Conservation (phyloP, 2,329 filamentous ascomycete genomes). For the Fusarium duplospermum region DNA sequence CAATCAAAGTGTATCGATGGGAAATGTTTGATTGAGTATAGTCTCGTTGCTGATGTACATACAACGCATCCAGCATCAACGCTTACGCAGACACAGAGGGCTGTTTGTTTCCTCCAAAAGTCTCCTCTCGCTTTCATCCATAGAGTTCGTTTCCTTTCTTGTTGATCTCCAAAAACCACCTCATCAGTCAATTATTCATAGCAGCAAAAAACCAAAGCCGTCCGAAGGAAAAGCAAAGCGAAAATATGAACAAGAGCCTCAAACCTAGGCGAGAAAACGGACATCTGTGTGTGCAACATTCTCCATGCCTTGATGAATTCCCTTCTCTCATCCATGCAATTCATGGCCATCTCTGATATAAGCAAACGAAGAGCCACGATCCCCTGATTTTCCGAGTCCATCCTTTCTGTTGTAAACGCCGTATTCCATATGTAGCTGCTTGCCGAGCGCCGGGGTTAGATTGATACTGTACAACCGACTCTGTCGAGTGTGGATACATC, state of each 20-base stretch:
- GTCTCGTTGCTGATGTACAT: constrained; percentile 12
- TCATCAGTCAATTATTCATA: constrained; percentile 37
- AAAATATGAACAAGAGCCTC: constrained; percentile 7
- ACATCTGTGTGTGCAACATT: constrained; percentile 5
- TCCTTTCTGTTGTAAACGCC: constrained; percentile 45
- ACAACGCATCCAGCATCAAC: not conserved
- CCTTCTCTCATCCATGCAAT: constrained; percentile 34
- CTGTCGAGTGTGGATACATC: constrained; percentile 16
- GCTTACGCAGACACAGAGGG: constrained; percentile 4
- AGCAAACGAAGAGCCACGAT: constrained; percentile 32
- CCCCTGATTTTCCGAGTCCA: constrained; percentile 39
- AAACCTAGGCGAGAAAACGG: constrained; percentile 8
- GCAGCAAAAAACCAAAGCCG: constrained; percentile 6
- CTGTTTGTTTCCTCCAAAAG: not conserved
- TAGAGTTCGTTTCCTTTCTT: not conserved
- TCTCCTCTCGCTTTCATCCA: not conserved
- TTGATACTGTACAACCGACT: constrained; percentile 42
- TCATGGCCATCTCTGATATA: constrained; percentile 14
- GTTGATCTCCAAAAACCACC: constrained; percentile 17
- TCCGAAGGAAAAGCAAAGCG: constrained; percentile 15
- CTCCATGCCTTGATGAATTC: constrained; percentile 12
- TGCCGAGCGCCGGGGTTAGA: constrained; percentile 25
- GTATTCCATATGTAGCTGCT: constrained; percentile 39
- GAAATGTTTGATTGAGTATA: not conserved
- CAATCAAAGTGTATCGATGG: not conserved